phyloP scores from a whole-genome alignment of 2,329 filamentous ascomycete genomes.

The Cladorrhinum sp. region DNA sequence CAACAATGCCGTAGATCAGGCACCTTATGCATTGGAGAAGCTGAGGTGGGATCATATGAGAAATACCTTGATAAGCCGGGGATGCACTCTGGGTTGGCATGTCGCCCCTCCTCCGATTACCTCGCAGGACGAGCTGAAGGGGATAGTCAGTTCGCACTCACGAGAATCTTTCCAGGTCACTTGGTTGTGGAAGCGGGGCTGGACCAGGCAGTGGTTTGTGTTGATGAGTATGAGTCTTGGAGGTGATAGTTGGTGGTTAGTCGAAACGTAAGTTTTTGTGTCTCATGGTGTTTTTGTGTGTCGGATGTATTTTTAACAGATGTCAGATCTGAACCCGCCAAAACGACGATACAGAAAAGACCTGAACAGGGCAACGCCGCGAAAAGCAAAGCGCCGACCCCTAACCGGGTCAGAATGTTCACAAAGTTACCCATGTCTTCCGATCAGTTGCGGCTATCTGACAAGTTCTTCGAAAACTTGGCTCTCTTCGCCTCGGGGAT shows the following conservation, averaged over 20 bases:
- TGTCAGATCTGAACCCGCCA: constrained; percentile 13
- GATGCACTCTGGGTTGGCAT: constrained; percentile 64
- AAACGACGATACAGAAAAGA: neutral
- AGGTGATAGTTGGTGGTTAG: constrained; percentile 77
- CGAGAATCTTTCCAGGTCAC: constrained; percentile 61
- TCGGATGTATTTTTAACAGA: neutral
- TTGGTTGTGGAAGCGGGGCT: constrained; percentile 70
- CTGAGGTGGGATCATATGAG: constrained; percentile 61
- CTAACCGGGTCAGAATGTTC: constrained; percentile 30
- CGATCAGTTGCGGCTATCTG: constrained; percentile 43
- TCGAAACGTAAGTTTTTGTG: constrained; percentile 55
- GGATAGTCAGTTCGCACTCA: constrained; percentile 52
- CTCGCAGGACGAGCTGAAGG: constrained; percentile 53
- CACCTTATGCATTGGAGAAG: constrained; percentile 54
- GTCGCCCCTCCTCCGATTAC: constrained; percentile 44
- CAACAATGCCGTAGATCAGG: constrained; percentile 53
- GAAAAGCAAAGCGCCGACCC: neutral
- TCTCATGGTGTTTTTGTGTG: neutral
- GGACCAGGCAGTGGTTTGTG: constrained; percentile 70
- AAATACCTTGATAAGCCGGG: constrained; percentile 59
- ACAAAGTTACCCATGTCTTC: constrained; percentile 44
- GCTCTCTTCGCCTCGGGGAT: constrained; percentile 49
- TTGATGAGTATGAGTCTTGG: constrained; percentile 66
- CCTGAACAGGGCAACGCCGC: too few relatives aligned
- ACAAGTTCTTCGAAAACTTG: constrained; percentile 51